phyloP scores from a whole-genome alignment of 2,329 filamentous ascomycete genomes.

The Hymenoscyphus fructigenus region DNA sequence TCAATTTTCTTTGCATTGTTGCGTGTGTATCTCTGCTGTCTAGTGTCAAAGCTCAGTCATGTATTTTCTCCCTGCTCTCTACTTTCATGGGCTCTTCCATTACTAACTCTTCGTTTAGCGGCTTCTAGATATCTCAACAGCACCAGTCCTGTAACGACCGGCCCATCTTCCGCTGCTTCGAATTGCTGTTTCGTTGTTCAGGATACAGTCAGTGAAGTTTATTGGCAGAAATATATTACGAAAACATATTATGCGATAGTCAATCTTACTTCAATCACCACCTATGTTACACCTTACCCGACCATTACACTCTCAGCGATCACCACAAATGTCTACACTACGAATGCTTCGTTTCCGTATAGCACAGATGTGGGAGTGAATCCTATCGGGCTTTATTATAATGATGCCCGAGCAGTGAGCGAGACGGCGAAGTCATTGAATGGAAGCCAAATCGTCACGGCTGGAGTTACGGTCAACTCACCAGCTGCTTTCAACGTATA shows the following conservation, averaged over 20 bases:
- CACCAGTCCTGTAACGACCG: conserved; percentile 1
- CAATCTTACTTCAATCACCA: conserved; percentile 18
- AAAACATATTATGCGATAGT: conserved; percentile 5
- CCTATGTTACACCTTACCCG: conserved; percentile 17
- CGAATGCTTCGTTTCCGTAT: conserved; percentile 10
- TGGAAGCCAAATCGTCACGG: conserved; percentile 13
- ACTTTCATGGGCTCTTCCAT: neutral
- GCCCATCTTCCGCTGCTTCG: neutral
- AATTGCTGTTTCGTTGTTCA: conserved; percentile 19
- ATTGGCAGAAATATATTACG: conserved; percentile 9
- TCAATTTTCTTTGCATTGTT: neutral
- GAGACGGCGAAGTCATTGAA: conserved; percentile 5
- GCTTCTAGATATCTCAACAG: neutral
- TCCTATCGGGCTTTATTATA: conserved; percentile 10
- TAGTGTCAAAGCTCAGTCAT: neutral
- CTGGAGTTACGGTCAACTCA: conserved; percentile 16
- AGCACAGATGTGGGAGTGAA: conserved; percentile 10
- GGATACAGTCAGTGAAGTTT: conserved; percentile 19
- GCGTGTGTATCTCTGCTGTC: neutral
- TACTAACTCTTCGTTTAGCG: neutral
- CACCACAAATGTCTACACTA: conserved; percentile 15
- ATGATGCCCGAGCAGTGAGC: neutral
- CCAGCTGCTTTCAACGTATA: conserved; percentile 21
- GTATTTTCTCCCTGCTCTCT: neutral
- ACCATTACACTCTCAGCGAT: conserved; percentile 13